Conservation (phyloP, 495 filamentous ascomycete genomes). For the Neurospora sp. region DNA sequence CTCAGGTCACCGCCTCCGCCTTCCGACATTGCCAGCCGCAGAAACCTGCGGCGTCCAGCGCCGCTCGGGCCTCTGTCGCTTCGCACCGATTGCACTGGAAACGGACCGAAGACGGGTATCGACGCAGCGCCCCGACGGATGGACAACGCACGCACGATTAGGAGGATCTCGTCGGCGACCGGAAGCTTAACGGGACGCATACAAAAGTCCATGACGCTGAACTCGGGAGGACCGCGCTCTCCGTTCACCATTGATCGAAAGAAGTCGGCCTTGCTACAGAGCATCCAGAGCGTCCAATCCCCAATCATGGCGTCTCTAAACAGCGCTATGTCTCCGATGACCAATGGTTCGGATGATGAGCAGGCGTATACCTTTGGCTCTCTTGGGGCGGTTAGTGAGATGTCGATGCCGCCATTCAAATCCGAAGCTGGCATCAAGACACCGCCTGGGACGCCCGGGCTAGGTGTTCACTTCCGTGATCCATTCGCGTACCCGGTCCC, state of each 20-base stretch:
- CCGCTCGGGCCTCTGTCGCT: slow-evolving; percentile 26
- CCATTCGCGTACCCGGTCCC: slow-evolving; percentile 18
- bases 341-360: slow-evolving; percentile 29
- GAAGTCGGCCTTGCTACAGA: slow-evolving; percentile 28
- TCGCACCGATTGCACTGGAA: slow-evolving; percentile 23
- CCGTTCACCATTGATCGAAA: slow-evolving; percentile 34
- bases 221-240: slow-evolving; percentile 28
- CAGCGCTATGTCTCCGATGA: slow-evolving; percentile 25
- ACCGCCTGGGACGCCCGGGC: slow-evolving; percentile 36
- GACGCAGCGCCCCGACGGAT: slow-evolving; percentile 23
- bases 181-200: slow-evolving; percentile 28
- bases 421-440: slow-evolving; percentile 30
- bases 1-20: slow-evolving; percentile 39
- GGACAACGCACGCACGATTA: slow-evolving; percentile 32
- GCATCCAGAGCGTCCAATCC: slow-evolving; percentile 25
- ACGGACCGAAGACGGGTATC: slow-evolving; percentile 27
- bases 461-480: slow-evolving; percentile 23
- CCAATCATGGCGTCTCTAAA: slow-evolving; percentile 24
- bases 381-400: slow-evolving; percentile 6
- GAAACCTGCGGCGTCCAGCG: slow-evolving; percentile 35
- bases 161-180: slow-evolving; percentile 36
- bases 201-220: slow-evolving; percentile 25
- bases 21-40: slow-evolving; percentile 36
- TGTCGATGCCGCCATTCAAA: slow-evolving; percentile 18
- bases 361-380: slow-evolving; percentile 21